Evolutionary conservation across 2,329 filamentous ascomycete genomes (phyloP).

Genomic region (Alternaria arbusti): DNA sequence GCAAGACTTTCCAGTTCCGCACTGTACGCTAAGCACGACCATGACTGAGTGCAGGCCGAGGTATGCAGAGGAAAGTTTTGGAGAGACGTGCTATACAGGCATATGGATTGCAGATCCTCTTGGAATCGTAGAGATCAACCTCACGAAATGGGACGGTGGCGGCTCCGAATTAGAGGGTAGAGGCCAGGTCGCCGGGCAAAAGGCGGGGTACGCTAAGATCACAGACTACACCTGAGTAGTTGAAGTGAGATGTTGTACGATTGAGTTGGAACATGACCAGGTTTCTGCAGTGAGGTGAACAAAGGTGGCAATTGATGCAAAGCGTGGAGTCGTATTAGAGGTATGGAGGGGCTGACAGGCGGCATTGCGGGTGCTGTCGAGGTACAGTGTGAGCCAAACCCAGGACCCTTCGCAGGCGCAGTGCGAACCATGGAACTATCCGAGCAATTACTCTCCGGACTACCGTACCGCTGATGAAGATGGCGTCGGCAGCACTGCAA

Average conservation of each 20-base stretch:
- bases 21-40: neutral
- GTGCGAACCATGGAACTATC: constrained; percentile 14
- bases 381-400: neutral
- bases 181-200: neutral
- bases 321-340: neutral
- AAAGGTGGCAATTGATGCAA: neutral
- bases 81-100: neutral
- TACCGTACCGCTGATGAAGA: constrained; percentile 19
- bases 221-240: neutral
- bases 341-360: neutral
- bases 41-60: neutral
- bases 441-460: constrained; percentile 13
- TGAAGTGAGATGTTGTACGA: neutral
- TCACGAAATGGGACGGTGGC: neutral
- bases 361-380: neutral
- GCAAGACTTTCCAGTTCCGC: neutral
- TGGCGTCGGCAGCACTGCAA: constrained; percentile 18
- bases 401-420: constrained; percentile 14
- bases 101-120: neutral
- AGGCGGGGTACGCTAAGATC: constrained; percentile 7
- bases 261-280: neutral
- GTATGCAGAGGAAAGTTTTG: neutral
- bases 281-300: neutral
- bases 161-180: neutral
- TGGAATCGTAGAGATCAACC: neutral